These are phyloP conservation scores for Plantago elongata DNA, from an alignment of 257 asterid species.

Conservation along the genomic window DNA sequence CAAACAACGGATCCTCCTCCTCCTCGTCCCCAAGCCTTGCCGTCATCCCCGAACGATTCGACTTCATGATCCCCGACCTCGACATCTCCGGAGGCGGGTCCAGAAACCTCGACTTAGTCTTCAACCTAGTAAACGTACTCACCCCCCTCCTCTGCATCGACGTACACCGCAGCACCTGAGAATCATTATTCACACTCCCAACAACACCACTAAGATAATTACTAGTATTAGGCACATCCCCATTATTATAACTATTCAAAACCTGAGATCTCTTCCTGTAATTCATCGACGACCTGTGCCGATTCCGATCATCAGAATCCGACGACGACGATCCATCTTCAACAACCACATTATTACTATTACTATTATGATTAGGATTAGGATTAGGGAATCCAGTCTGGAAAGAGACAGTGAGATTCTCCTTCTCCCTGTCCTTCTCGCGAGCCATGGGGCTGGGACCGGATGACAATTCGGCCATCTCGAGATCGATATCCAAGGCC, in stretches of 20 bases:
- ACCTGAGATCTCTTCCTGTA: conserved; percentile 17
- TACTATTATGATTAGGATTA: conserved; percentile 24
- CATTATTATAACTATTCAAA: neutral
- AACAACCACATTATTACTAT: neutral
- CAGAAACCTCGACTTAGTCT: conserved; percentile 46
- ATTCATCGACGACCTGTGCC: neutral
- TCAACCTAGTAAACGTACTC: conserved; percentile 31
- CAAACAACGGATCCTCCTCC: conserved; percentile 49
- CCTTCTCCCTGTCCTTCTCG: neutral
- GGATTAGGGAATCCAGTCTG: conserved; percentile 18
- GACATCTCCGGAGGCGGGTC: conserved; percentile 28
- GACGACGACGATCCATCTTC: conserved; percentile 27
- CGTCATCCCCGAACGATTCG: conserved; percentile 34
- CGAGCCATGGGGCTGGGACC: conserved; percentile 22
- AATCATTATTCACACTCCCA: conserved; percentile 11
- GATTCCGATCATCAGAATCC: conserved; percentile 22
- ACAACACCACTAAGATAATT: neutral
- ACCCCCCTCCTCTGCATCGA: conserved; percentile 35
- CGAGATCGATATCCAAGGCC: conserved; percentile 42
- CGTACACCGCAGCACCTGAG: conserved; percentile 37
- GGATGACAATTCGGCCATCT: conserved; percentile 33
- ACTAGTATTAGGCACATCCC: neutral
- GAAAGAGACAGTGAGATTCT: conserved; percentile 33
- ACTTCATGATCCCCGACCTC: conserved; percentile 27
- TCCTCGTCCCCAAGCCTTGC: conserved; percentile 38